Evolutionary conservation across 176 grass and related monocot species (phyloP), one percentile per base, ranked within the genome.

Genomic region (Lolium rigidum): DNA sequence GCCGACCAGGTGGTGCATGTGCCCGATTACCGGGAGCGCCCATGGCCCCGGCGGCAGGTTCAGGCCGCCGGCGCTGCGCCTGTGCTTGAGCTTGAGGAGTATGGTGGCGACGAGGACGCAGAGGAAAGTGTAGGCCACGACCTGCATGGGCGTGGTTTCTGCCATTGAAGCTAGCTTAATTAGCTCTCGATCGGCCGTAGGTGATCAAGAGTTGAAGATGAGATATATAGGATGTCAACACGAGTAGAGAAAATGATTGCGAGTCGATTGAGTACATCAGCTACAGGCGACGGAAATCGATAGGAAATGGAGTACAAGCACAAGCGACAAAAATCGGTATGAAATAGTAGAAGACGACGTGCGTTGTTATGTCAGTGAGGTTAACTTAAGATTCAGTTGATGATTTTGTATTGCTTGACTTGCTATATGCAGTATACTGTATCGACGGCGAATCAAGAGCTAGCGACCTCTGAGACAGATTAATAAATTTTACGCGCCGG

Each of bases 1-100:
- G 16, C 87, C 82, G n/a, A 85, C 18, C 47, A 94, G 77, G 61
- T 60, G 26, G 90, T 90, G 77, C 38, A 94, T 66, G 78, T 81
- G 87, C 6, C 92, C 92, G 70, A 89, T 31, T 17, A 92, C 55
- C 12, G 87, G 90, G 38, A 92, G 78, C 3, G 80, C 46, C 47
- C 62, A 62, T 80, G 90, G 92, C 0, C 90, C 90, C 0, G 92
- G 92, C 58, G 87, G 90, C 4, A 76, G 81, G 61, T 82, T 83
- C 28, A 48, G 10, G 52, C 17, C 10, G 20, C 38, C 28, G 9
- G 31, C 49, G 8, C 1, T 11, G 38, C 18, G 37, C 21, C 21
- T 31, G 26, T 10, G 74, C 56, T 64, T 82, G 48, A 70, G 48
- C 80, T 24, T 70, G 60, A 67, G 7, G 48, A 82, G 11, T 13